A percentile compares a stretch with the other conserved stretches of the same genome.
Conservation (phyloP, 2,329 filamentous ascomycete genomes). For the Ceratocystis cubensis region DNA sequence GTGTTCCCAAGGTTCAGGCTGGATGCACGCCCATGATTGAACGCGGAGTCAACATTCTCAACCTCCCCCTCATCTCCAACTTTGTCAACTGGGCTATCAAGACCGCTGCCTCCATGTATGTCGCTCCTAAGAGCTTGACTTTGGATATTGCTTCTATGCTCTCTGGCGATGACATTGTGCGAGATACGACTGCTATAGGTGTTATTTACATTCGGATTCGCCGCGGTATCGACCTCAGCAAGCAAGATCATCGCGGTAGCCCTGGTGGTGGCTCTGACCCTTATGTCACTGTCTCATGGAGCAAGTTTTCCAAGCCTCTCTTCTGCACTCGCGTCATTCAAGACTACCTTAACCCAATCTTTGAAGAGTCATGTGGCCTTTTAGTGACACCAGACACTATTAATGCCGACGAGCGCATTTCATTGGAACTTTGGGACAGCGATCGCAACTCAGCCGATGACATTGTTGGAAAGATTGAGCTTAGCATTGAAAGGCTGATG, state of each 20-base stretch:
- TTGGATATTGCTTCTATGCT: conserved; percentile 84
- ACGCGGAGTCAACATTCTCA: conserved; percentile 78
- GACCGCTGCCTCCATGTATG: conserved; percentile 77
- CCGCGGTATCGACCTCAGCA: conserved; percentile 74
- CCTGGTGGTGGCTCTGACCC: conserved; percentile 82
- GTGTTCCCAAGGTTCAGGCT: conserved; percentile 75
- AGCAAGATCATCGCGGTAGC: conserved; percentile 74
- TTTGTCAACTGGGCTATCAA: conserved; percentile 95
- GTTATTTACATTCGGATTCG: conserved; percentile 90
- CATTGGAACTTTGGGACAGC: conserved; percentile 91
- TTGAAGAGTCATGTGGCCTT: conserved; percentile 76
- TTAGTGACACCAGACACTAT: conserved; percentile 81
- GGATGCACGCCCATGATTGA: conserved; percentile 90
- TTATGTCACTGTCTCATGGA: conserved; percentile 89
- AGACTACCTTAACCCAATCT: conserved; percentile 84
- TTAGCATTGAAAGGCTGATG: conserved; percentile 90
- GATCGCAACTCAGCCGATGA: conserved; percentile 88
- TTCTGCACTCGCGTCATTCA: conserved; percentile 95
- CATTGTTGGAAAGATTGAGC: conserved; percentile 84
- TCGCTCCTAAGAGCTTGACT: conserved; percentile 87
- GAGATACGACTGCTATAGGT: conserved; percentile 74
- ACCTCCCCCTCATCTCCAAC: conserved; percentile 83
- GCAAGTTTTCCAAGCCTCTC: conserved; percentile 94
- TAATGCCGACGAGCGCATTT: conserved; percentile 85
- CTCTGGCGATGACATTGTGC: conserved; percentile 81